These are phyloP conservation scores for Hyphochytrium catenoides DNA, from an alignment of 352 stramenopile species.

Conservation along the genomic window DNA sequence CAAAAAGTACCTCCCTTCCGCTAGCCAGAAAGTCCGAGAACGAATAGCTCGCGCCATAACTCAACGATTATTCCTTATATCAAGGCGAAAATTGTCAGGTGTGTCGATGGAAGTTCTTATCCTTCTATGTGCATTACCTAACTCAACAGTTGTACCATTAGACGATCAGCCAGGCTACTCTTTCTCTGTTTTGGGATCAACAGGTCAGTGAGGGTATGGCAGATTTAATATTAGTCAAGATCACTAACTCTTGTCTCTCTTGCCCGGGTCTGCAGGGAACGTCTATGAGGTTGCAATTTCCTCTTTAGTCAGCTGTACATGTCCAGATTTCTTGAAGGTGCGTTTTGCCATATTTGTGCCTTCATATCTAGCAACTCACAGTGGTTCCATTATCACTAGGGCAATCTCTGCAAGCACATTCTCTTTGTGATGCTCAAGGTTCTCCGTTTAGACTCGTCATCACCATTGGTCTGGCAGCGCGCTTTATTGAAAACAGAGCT, in stretches of 20 bases:
- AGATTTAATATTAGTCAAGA: too few species aligned
- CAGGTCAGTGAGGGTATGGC: too few species aligned
- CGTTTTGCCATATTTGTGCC: too few species aligned
- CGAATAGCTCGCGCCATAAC: constrained; percentile 9
- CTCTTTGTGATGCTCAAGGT: constrained; percentile 18
- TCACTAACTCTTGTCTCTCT: too few species aligned
- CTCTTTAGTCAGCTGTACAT: constrained; percentile 10
- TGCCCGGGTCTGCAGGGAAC: too few species aligned
- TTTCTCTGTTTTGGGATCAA: constrained; percentile 15
- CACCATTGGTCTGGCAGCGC: constrained; percentile 12
- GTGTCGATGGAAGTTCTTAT: too few species aligned
- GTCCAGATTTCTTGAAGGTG: constrained; percentile 13
- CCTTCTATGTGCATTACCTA: too few species aligned
- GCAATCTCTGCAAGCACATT: constrained; percentile 17
- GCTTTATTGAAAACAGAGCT: constrained; percentile 12
- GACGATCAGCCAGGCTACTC: not conserved
- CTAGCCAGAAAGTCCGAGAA: constrained; percentile 2
- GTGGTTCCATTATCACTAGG: too few species aligned
- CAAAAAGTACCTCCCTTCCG: constrained; percentile 4
- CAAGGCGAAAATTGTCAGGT: too few species aligned
- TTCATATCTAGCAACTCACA: too few species aligned
- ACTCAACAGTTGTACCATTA: not conserved
- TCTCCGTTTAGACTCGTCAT: constrained; percentile 3
- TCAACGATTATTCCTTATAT: constrained; percentile 11
- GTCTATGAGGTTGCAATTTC: constrained; percentile 12